Conservation (phyloP, 1,284 basidiomycete genomes). For the Exobasidium rhododendri region DNA sequence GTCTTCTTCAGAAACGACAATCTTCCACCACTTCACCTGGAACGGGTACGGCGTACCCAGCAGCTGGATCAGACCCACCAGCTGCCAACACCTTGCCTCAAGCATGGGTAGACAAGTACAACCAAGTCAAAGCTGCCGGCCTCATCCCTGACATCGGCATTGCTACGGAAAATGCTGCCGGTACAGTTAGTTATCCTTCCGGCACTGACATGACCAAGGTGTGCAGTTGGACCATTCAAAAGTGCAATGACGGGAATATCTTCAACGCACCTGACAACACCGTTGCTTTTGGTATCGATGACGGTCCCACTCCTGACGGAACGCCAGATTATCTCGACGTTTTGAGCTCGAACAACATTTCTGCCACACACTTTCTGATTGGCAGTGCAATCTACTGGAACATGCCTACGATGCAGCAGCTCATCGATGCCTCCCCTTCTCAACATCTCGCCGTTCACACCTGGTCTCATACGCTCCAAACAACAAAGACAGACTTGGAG, state of each 20-base stretch:
- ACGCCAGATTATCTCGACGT: conserved; percentile 60
- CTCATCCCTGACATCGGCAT: conserved; percentile 69
- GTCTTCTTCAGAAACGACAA: conserved; percentile 1
- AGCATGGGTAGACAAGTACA: conserved; percentile 67
- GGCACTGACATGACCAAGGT: conserved; percentile 32
- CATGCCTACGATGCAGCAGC: conserved; percentile 61
- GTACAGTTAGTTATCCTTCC: conserved; percentile 28
- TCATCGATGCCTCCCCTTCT: conserved; percentile 59
- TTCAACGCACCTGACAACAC: conserved; percentile 37
- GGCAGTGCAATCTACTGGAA: conserved; percentile 67
- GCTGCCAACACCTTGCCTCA: conserved; percentile 31
- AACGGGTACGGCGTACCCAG: conserved; percentile 40
- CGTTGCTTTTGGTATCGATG: conserved; percentile 60
- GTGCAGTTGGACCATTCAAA: conserved; percentile 42
- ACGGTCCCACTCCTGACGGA: conserved; percentile 67
- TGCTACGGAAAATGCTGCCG: conserved; percentile 54
- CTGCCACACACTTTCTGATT: conserved; percentile 77
- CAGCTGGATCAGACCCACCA: conserved; percentile 31
- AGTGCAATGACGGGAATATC: conserved; percentile 41
- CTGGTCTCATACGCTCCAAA: conserved; percentile 61
- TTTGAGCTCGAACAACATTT: conserved; percentile 58
- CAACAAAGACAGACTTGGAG: conserved; percentile 68
- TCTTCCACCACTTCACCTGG: conserved; percentile 10
- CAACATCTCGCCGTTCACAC: conserved; percentile 65
- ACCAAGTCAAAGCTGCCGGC: conserved; percentile 63